These are phyloP conservation scores for Naumovozyma dairenensis DNA, from an alignment of 805 yeast genomes.

Conservation along the genomic window DNA sequence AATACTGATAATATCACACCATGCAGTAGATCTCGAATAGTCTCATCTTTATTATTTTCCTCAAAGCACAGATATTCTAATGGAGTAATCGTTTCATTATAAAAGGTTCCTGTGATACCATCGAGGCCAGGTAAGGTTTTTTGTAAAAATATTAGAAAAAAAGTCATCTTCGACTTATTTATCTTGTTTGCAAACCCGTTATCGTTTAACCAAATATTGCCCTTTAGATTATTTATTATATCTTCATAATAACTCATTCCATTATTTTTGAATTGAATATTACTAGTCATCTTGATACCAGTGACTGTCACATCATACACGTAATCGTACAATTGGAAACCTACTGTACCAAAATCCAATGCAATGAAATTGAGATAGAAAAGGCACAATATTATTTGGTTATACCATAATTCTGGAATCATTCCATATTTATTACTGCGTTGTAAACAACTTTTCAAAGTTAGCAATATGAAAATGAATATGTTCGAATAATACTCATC, in stretches of 20 bases:
- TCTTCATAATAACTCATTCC: conserved; percentile 1
- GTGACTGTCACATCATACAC: conserved; percentile 13
- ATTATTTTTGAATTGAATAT: not conserved
- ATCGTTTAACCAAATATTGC: conserved; percentile 5
- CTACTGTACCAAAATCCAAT: conserved; percentile 18
- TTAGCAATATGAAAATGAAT: conserved; percentile 14
- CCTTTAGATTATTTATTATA: conserved; percentile 10
- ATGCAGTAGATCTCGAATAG: conserved; percentile 19
- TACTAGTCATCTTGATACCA: conserved; percentile 5
- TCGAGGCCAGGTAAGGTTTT: conserved; percentile 6
- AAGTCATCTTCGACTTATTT: conserved; percentile 16
- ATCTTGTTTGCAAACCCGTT: conserved; percentile 9
- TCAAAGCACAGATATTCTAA: conserved; percentile 6
- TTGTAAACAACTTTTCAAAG: conserved; percentile 12
- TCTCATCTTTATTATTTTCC: conserved; percentile 4
- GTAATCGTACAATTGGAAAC: conserved; percentile 22
- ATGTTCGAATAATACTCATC: conserved; percentile 11
- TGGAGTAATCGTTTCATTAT: conserved; percentile 8
- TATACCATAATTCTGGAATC: conserved; percentile 8
- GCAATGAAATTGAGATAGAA: conserved; percentile 18
- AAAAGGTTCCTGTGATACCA: conserved; percentile 2
- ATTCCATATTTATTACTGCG: not conserved
- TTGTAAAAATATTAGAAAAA: conserved; percentile 18
- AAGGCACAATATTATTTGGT: conserved; percentile 11
- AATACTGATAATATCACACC: conserved; percentile 14